These are phyloP conservation scores for Huntiella decipiens DNA, from an alignment of 2,329 filamentous ascomycete genomes.

Conservation along the genomic window DNA sequence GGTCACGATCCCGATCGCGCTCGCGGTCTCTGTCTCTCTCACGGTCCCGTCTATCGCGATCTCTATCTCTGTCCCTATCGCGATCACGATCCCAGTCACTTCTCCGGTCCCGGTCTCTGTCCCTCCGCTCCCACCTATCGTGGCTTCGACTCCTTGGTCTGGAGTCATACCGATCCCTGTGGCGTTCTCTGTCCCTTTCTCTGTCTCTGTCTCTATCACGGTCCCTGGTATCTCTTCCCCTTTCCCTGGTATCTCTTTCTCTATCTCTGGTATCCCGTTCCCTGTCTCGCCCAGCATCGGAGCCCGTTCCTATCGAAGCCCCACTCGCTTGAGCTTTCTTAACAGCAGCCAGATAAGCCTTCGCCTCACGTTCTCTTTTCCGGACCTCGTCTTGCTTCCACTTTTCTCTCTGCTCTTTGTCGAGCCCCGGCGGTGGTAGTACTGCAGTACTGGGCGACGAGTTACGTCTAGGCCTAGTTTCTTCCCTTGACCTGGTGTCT, in stretches of 20 bases:
- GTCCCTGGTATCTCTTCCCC: not conserved
- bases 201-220: constrained; percentile 6
- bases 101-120: constrained; percentile 19
- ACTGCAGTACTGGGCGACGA: constrained; percentile 21
- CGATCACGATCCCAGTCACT: constrained; percentile 17
- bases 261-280: constrained; percentile 12
- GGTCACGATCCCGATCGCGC: constrained; percentile 16
- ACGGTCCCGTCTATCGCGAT: constrained; percentile 17
- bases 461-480: constrained; percentile 22
- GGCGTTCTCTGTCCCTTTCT: constrained; percentile 16
- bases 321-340: constrained; percentile 32
- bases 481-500: not conserved
- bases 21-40: constrained; percentile 17
- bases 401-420: constrained; percentile 31
- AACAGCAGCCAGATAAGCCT: constrained; percentile 42
- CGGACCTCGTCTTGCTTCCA: constrained; percentile 44
- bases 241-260: not conserved
- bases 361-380: constrained; percentile 44
- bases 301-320: constrained; percentile 30
- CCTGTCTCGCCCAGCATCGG: constrained; percentile 12
- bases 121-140: constrained; percentile 15
- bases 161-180: constrained; percentile 19
- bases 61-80: constrained; percentile 15
- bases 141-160: constrained; percentile 16
- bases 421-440: constrained; percentile 22